phyloP scores from a whole-genome alignment of 257 asterid genomes.

The Jasminum sambac region DNA sequence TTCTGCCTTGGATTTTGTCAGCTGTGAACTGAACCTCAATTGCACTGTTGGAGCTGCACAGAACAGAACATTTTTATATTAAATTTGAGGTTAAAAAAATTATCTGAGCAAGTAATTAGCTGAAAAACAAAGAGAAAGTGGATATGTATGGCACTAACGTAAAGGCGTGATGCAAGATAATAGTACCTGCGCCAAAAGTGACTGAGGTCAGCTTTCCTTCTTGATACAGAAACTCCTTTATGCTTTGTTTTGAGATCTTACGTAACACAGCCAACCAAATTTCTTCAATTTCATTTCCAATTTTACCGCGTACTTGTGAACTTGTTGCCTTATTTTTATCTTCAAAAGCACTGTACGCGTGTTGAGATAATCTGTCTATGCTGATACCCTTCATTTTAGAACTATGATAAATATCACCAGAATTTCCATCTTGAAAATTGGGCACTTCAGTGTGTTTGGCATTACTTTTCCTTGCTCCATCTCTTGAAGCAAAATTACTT shows the following conservation, averaged over 20 bases:
- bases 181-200: conserved; percentile 83
- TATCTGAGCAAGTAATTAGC: neutral
- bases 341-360: conserved; percentile 24
- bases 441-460: conserved; percentile 40
- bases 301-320: conserved; percentile 34
- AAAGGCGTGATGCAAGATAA: conserved; percentile 9
- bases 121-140: neutral
- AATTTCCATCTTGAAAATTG: conserved; percentile 42
- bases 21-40: conserved; percentile 68
- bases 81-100: neutral
- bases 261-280: conserved; percentile 84
- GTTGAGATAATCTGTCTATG: conserved; percentile 25
- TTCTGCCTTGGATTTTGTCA: conserved; percentile 74
- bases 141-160: conserved; percentile 2
- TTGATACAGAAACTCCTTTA: conserved; percentile 71
- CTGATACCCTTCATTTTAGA: neutral
- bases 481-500: conserved; percentile 38
- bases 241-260: conserved; percentile 54
- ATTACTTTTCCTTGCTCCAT: conserved; percentile 60
- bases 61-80: conserved; percentile 27
- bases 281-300: conserved; percentile 49
- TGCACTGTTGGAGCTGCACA: conserved; percentile 90
- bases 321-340: conserved; percentile 34
- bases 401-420: conserved; percentile 33
- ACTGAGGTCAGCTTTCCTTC: conserved; percentile 86